A percentile compares a stretch with the other conserved stretches of the same genome.
Evolutionary conservation across 2,329 filamentous ascomycete genomes (phyloP).

Genomic region (Acephala macrosclerotiorum): DNA sequence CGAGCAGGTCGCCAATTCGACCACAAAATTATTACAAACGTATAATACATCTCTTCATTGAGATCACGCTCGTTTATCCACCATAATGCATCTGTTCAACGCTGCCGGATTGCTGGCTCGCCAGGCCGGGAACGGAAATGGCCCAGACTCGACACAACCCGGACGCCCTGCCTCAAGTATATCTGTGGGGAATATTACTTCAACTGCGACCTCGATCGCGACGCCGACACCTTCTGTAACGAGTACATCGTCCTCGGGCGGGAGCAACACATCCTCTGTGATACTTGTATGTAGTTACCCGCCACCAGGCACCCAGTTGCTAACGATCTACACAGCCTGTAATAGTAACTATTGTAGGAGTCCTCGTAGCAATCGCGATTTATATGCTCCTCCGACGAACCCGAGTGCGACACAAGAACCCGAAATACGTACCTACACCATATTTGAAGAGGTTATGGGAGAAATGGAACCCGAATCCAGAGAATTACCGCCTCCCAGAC

Average conservation of each 20-base stretch:
- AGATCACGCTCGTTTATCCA: slow-evolving; percentile 21
- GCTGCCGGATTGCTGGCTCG: slow-evolving; percentile 8
- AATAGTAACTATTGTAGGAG: slow-evolving; percentile 25
- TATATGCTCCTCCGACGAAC: slow-evolving; percentile 46
- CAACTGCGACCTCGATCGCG: slow-evolving; percentile 8
- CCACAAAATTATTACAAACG: background rate
- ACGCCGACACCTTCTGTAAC: slow-evolving; percentile 13
- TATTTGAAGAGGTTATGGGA: slow-evolving; percentile 59
- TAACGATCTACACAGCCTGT: slow-evolving; percentile 18
- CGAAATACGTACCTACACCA: slow-evolving; percentile 58
- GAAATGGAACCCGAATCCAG: slow-evolving; percentile 51
- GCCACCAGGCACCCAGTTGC: background rate
- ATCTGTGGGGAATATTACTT: slow-evolving; percentile 4
- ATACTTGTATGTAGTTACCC: slow-evolving; percentile 20
- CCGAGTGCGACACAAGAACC: slow-evolving; percentile 52
- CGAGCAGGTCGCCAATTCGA: background rate
- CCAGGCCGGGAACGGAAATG: slow-evolving; percentile 1
- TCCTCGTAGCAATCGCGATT: slow-evolving; percentile 33
- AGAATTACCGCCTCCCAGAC: slow-evolving; percentile 34
- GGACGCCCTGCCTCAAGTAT: background rate
- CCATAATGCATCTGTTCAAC: slow-evolving; percentile 25
- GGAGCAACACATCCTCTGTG: background rate
- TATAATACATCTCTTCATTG: slow-evolving; percentile 17
- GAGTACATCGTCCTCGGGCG: background rate
- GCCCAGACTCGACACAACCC: background rate